Conservation (phyloP, 1,139 yeast species). For the Scheffersomyces cryptocercus region DNA sequence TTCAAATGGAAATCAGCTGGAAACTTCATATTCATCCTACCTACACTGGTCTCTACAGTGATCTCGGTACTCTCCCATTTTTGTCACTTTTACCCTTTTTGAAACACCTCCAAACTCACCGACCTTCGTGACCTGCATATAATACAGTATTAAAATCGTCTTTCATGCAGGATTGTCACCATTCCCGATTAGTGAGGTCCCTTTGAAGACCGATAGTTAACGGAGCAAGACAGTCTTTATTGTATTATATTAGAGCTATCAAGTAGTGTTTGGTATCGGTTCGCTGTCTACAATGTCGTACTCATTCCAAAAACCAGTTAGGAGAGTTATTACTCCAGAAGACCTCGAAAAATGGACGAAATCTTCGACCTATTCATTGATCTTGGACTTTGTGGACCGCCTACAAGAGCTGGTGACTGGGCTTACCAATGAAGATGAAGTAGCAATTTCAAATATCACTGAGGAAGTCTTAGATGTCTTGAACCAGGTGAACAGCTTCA, state of each 20-base stretch:
- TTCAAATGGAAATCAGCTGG: no score
- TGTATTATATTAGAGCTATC: not conserved
- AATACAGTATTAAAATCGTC: no score
- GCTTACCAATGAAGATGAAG: conserved; percentile 47
- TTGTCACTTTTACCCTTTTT: no score
- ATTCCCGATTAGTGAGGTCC: not conserved
- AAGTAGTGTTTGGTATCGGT: not conserved
- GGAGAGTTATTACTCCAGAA: conserved; percentile 56
- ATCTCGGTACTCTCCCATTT: no score
- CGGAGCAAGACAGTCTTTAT: not conserved
- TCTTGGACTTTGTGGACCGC: conserved; percentile 56
- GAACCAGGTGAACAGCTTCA: conserved; percentile 42
- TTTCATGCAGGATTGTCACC: not conserved
- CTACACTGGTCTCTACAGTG: no score
- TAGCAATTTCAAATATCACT: conserved; percentile 21
- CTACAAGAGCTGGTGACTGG: conserved; percentile 75
- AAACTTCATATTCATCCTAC: no score
- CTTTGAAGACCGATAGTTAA: conserved; percentile 4
- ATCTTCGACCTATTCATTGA: conserved; percentile 49
- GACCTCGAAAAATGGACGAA: conserved; percentile 68
- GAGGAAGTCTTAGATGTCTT: conserved; percentile 40
- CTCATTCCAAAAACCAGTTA: conserved; percentile 33
- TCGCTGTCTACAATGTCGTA: not conserved
- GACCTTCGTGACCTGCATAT: no score
- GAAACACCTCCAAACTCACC: no score